phyloP scores from a whole-genome alignment of 169 alveolate genomes.

The Plasmodium malariae region DNA sequence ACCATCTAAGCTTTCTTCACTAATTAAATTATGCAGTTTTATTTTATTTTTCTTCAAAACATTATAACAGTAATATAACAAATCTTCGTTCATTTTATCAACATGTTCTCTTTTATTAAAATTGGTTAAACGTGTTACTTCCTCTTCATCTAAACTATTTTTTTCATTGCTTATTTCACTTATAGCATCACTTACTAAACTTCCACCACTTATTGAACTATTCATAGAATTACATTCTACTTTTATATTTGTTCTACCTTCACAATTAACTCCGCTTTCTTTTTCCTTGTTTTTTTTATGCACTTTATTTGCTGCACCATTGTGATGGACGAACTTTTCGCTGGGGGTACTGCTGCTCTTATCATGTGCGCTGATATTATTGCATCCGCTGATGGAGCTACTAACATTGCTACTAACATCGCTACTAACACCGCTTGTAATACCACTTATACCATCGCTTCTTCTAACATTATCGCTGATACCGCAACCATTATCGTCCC shows the following conservation, averaged over 20 bases:
- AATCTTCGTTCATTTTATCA: not conserved
- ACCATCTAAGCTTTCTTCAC: not conserved
- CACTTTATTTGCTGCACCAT: too few species aligned
- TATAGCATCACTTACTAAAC: constrained; percentile 1
- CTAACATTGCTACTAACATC: too few species aligned
- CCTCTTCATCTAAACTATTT: not conserved
- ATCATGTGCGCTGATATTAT: too few species aligned
- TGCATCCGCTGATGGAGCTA: too few species aligned
- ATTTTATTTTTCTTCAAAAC: constrained; percentile 34
- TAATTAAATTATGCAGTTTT: constrained; percentile 4
- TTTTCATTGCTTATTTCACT: constrained; percentile 25
- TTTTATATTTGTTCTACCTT: not conserved
- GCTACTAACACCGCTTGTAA: too few species aligned
- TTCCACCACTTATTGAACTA: not conserved
- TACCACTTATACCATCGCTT: too few species aligned
- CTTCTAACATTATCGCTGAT: too few species aligned
- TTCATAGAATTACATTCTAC: not conserved
- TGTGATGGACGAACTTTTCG: too few species aligned
- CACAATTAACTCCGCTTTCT: too few species aligned
- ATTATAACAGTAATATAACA: constrained; percentile 1
- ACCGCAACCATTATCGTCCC: too few species aligned
- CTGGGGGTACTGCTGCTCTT: too few species aligned
- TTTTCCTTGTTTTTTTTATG: too few species aligned
- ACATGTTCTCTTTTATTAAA: not conserved
- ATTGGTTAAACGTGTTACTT: not conserved